Percentiles rank a stretch among this genome's conserved stretches.
These are phyloP conservation scores for Pelargonium exstipulatum DNA, from an alignment of 441 rosid genomes.

Conservation along the genomic window DNA sequence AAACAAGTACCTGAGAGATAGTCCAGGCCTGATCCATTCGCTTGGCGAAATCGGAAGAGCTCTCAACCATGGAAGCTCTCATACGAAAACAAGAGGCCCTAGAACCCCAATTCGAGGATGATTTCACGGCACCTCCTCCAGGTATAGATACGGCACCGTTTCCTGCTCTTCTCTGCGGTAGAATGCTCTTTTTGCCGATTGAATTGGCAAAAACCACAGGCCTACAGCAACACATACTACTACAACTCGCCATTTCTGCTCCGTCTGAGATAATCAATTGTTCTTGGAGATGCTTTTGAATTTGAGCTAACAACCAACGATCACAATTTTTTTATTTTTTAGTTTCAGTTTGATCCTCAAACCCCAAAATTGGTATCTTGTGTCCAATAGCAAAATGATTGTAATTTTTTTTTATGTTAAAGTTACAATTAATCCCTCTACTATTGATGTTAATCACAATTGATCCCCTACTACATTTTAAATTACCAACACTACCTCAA, in stretches of 20 bases:
- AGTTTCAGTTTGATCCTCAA: too few species aligned
- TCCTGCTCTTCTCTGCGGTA: conserved; percentile 18
- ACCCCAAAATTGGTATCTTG: too few species aligned
- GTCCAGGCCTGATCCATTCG: conserved; percentile 82
- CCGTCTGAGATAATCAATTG: too few species aligned
- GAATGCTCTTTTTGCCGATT: conserved; percentile 19
- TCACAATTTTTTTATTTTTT: too few species aligned
- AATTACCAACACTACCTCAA: too few species aligned
- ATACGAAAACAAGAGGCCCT: conserved; percentile 18
- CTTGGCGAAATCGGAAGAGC: conserved; percentile 62
- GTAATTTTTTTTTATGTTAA: too few species aligned
- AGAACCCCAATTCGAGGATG: neutral
- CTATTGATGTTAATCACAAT: too few species aligned
- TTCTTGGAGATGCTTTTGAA: too few species aligned
- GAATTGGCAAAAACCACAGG: conserved; percentile 26
- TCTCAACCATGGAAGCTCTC: conserved; percentile 60
- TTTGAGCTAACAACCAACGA: too few species aligned
- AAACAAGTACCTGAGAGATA: conserved; percentile 60
- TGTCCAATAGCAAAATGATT: too few species aligned
- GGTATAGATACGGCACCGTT: conserved; percentile 20
- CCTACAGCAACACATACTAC: conserved; percentile 21
- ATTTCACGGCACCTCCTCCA: conserved; percentile 7
- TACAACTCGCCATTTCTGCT: conserved; percentile 24
- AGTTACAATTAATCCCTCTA: too few species aligned
- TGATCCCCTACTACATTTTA: too few species aligned